Conservation (phyloP, 495 filamentous ascomycete genomes). For the Xylaria bambusicola region DNA sequence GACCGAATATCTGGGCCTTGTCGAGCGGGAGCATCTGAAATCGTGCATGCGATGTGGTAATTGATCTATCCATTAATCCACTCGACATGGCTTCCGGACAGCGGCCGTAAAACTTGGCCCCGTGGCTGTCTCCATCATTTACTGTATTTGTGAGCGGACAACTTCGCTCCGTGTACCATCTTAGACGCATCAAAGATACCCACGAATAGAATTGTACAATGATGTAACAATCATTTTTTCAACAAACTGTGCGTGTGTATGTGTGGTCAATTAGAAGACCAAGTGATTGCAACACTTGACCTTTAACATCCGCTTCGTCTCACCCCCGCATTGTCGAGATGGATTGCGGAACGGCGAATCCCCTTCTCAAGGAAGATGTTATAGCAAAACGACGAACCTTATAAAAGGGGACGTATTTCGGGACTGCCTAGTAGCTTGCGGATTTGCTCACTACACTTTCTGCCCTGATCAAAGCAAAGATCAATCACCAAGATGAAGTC, state of each 20-base stretch:
- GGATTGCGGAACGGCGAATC: neutral
- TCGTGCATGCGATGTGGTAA: neutral
- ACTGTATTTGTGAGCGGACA: slow-evolving; percentile 20
- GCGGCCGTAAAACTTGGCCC: neutral
- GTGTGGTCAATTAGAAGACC: too few species aligned
- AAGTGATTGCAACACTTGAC: neutral
- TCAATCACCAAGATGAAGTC: slow-evolving; percentile 32
- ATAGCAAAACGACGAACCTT: too few species aligned
- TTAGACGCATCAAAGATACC: slow-evolving; percentile 13
- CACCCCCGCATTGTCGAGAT: neutral
- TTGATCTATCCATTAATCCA: neutral
- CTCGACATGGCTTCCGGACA: neutral
- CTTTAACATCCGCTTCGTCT: neutral
- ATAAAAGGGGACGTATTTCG: too few species aligned
- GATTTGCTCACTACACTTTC: too few species aligned
- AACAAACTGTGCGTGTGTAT: neutral
- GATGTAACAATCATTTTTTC: neutral
- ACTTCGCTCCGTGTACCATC: slow-evolving; percentile 16
- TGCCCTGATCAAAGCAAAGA: too few species aligned
- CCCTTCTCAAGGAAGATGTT: neutral
- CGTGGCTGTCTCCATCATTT: slow-evolving; percentile 1
- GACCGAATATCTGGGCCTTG: neutral
- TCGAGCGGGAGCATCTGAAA: slow-evolving; percentile 3
- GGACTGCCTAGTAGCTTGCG: too few species aligned
- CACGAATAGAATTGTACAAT: slow-evolving; percentile 17